Conservation (phyloP, 2,329 filamentous ascomycete genomes). For the Apiospora arundinis region DNA sequence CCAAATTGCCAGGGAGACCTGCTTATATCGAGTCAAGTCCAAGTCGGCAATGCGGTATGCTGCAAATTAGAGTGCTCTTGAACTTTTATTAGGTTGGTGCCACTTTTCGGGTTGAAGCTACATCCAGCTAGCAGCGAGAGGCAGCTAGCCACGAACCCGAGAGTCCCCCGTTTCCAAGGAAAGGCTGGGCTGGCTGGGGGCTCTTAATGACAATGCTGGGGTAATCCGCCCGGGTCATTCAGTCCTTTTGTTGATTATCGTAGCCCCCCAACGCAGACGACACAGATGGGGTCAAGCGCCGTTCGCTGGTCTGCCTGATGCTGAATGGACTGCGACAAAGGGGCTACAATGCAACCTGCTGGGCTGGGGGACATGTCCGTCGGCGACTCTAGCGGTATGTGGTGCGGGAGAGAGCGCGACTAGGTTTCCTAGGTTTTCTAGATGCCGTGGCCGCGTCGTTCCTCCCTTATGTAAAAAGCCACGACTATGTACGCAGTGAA, state of each 20-base stretch:
- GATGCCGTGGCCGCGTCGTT: neutral
- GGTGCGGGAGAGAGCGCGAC: too few species aligned
- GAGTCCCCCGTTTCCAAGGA: neutral
- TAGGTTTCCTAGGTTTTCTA: too few species aligned
- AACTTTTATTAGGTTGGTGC: neutral
- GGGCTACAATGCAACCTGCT: neutral
- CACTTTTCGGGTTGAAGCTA: neutral
- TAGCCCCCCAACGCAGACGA: neutral
- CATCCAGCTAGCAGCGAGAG: neutral
- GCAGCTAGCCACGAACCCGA: neutral
- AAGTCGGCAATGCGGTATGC: neutral
- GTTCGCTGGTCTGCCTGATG: neutral
- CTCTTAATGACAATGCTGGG: conserved; percentile 6
- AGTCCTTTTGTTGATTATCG: conserved; percentile 1
- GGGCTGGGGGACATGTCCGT: too few species aligned
- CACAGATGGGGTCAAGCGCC: neutral
- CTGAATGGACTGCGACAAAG: neutral
- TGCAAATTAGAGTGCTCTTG: conserved; percentile 4
- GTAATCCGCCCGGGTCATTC: neutral
- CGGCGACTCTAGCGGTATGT: too few species aligned
- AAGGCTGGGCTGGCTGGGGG: neutral
- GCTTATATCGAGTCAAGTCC: conserved; percentile 8
- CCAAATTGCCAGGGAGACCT: conserved; percentile 4
- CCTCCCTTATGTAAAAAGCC: neutral
- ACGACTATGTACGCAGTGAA: neutral